Evolutionary conservation across 2,329 filamentous ascomycete genomes (phyloP).

Genomic region (Exophiala phaeomuriformis): DNA sequence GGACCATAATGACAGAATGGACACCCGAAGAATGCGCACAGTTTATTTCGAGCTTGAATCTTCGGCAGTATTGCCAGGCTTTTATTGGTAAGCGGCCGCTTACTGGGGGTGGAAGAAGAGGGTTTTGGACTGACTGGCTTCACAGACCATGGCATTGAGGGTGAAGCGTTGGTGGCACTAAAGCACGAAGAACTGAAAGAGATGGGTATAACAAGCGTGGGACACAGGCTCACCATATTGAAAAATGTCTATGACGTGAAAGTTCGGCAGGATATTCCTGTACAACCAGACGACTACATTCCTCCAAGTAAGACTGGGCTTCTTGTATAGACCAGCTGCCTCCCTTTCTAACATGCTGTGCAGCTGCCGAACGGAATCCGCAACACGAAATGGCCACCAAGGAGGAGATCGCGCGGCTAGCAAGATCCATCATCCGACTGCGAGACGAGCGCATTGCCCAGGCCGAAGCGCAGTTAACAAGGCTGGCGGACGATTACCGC

Average conservation of each 20-base stretch:
- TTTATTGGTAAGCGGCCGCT: conserved; percentile 59
- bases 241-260: conserved; percentile 97
- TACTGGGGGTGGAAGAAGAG: conserved; percentile 28
- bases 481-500: conserved; percentile 80
- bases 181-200: conserved; percentile 91
- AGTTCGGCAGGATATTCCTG: conserved; percentile 80
- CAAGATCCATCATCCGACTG: conserved; percentile 79
- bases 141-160: conserved; percentile 85
- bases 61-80: conserved; percentile 72
- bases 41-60: conserved; percentile 70
- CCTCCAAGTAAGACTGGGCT: conserved; percentile 64
- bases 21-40: conserved; percentile 81
- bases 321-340: conserved; percentile 8
- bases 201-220: conserved; percentile 87
- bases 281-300: conserved; percentile 89
- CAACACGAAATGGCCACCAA: conserved; percentile 82
- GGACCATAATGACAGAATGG: conserved; percentile 54
- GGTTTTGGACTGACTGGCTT: conserved; percentile 8
- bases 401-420: conserved; percentile 85
- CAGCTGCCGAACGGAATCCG: conserved; percentile 81
- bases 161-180: conserved; percentile 80
- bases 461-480: conserved; percentile 73
- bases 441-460: conserved; percentile 84
- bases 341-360: conserved; percentile 5
- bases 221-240: conserved; percentile 86